Conservation (phyloP, 495 filamentous ascomycete species). For the Penicillium waksmanii region DNA sequence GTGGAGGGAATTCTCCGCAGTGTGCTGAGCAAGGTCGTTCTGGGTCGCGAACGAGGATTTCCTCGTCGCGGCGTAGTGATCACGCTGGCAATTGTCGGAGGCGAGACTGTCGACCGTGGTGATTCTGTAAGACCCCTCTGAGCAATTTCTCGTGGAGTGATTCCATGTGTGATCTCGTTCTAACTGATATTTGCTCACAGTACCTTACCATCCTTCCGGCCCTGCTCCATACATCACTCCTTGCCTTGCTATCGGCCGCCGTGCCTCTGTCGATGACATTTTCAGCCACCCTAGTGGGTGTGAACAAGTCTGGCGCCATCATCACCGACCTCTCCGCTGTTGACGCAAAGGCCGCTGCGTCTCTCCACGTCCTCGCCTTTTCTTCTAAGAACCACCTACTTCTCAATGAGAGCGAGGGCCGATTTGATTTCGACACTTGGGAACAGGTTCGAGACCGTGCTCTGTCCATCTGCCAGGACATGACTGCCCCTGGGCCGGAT, state of each 20-base stretch:
- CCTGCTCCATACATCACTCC: slow-evolving; percentile 70
- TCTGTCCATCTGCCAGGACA: slow-evolving; percentile 62
- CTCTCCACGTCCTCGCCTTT: slow-evolving; percentile 78
- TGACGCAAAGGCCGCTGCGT: slow-evolving; percentile 60
- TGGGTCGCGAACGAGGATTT: slow-evolving; percentile 41
- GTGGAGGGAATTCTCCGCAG: slow-evolving; percentile 37
- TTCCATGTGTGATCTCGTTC: neutral
- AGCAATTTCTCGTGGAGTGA: neutral
- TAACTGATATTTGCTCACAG: slow-evolving; percentile 45
- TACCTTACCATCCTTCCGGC: slow-evolving; percentile 74
- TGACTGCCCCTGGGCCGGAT: slow-evolving; percentile 38
- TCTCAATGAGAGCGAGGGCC: slow-evolving; percentile 79
- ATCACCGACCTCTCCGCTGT: slow-evolving; percentile 58
- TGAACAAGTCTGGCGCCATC: slow-evolving; percentile 55
- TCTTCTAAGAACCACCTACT: slow-evolving; percentile 74
- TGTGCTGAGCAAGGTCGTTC: slow-evolving; percentile 36
- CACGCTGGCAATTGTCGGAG: slow-evolving; percentile 42
- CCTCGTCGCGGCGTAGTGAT: slow-evolving; percentile 47
- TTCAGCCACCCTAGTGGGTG: slow-evolving; percentile 64
- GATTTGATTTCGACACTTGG: slow-evolving; percentile 78
- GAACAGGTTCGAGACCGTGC: slow-evolving; percentile 69
- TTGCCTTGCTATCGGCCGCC: slow-evolving; percentile 76
- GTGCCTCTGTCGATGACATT: slow-evolving; percentile 74
- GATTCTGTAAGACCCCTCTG: slow-evolving; percentile 55
- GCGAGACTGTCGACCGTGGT: slow-evolving; percentile 70